These are phyloP conservation scores for Craterostigma plantagineum DNA, from an alignment of 257 asterid genomes.

Conservation along the genomic window DNA sequence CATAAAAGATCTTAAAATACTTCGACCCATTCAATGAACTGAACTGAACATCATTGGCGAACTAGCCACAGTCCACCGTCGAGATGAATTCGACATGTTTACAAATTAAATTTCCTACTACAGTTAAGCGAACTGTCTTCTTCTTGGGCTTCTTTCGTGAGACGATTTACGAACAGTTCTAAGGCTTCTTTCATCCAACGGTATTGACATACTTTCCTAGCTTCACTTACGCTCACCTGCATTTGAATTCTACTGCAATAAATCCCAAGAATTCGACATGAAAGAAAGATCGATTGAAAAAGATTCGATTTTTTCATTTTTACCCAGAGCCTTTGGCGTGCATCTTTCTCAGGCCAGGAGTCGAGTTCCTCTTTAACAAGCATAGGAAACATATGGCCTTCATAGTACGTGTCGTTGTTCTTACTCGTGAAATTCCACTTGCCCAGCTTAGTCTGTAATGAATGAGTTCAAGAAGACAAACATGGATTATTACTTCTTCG, in stretches of 20 bases:
- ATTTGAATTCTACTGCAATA: too few relatives aligned
- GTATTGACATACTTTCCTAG: slow-evolving; percentile 17
- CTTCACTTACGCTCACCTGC: slow-evolving; percentile 21
- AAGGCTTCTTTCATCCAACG: slow-evolving; percentile 29
- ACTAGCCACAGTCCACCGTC: too few relatives aligned
- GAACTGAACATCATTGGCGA: too few relatives aligned
- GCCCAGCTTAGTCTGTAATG: slow-evolving; percentile 42
- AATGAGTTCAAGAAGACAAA: too few relatives aligned
- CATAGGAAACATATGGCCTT: slow-evolving; percentile 64
- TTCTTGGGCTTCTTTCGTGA: background rate
- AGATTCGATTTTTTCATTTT: too few relatives aligned
- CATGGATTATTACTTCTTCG: too few relatives aligned
- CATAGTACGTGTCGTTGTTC: slow-evolving; percentile 24
- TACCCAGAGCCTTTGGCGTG: slow-evolving; percentile 78
- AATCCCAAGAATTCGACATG: too few relatives aligned
- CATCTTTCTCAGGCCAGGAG: slow-evolving; percentile 78
- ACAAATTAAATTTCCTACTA: background rate
- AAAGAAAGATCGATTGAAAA: too few relatives aligned
- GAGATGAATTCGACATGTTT: too few relatives aligned
- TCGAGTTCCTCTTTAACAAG: slow-evolving; percentile 66
- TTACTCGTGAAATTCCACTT: slow-evolving; percentile 59
- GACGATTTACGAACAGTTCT: slow-evolving; percentile 13
- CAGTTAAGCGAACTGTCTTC: background rate
- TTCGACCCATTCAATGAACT: too few relatives aligned
- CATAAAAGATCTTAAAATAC: too few relatives aligned